A percentile compares a stretch with the other conserved stretches of the same genome.
phyloP scores from a whole-genome alignment of 2,329 filamentous ascomycete species.

The Zymoseptoria crescenta region DNA sequence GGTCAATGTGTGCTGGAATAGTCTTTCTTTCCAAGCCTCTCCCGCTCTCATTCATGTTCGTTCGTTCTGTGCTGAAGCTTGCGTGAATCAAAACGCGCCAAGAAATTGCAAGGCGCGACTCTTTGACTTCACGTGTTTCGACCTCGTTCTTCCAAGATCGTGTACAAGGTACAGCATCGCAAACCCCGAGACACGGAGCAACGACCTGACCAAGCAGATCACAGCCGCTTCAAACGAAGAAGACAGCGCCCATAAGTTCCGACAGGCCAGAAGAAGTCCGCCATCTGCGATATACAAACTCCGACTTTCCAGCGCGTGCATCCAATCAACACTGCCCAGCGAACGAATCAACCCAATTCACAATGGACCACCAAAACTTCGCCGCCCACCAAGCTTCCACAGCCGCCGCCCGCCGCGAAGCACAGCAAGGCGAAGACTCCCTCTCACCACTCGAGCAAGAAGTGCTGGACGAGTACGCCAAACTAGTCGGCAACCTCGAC shows the following conservation, averaged over 20 bases:
- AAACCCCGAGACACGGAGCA: background rate
- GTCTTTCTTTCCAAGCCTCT: no score
- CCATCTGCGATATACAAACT: background rate
- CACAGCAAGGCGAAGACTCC: conserved; percentile 8
- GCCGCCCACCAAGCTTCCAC: conserved; percentile 4
- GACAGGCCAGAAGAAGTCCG: background rate
- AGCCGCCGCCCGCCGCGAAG: conserved; percentile 1
- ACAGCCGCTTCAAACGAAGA: no score
- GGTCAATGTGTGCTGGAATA: no score
- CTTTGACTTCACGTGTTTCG: background rate
- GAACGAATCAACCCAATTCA: background rate
- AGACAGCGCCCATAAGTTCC: background rate
- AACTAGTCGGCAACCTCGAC: conserved; percentile 82
- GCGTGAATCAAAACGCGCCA: background rate
- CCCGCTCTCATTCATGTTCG: no score
- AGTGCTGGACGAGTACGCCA: conserved; percentile 87
- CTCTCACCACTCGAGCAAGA: conserved; percentile 82
- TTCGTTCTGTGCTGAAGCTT: background rate
- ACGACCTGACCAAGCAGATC: no score
- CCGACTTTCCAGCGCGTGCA: background rate
- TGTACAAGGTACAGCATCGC: background rate
- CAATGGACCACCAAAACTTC: conserved; percentile 3
- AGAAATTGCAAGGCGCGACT: background rate
- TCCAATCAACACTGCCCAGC: background rate
- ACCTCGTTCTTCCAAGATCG: background rate